Base-by-base conservation (phyloP, 306 rosid species). In the Echinosophora koreensis region DNA sequence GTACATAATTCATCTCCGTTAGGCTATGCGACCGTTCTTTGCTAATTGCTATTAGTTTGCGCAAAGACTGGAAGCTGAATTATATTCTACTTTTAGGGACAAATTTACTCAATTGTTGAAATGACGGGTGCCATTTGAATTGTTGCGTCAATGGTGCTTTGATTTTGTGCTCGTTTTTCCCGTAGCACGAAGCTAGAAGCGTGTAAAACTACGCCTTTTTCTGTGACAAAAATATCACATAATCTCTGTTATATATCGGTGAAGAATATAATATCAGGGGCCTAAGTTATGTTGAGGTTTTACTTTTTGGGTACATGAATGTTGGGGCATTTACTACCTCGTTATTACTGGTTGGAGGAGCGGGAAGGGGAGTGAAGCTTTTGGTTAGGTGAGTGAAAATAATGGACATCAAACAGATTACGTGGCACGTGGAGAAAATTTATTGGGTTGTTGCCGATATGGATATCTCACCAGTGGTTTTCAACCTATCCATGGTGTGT, bases 381-480 rank as follows among this genome's bases (percentile, higher is more conserved):
- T 14, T n/a, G 75, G 63, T 39, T 39, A 18, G 30, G 42, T 13
- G 58, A 71, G 57, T 14, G 75, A 32, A 32, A 69, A 42, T 39
- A 73, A 34, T 22, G 67, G 61, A 39, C 64, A 22, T 9, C 17
- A 18, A 69, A 42, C 5, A 47, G 88, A 83, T 89, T 73, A 37
- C 13, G 61, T 56, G 86, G 84, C 91, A 86, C 89, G 93, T 88
- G 96, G 86, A 69, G 5, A 32, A 58, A 67, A 3, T 0, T 37
- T 13, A 71, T 82, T 91, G 93, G 97, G 32, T 14, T 9, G 5
- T 5, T 15, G 76, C 74, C 76, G 92, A 92, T 91, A 77, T 39
- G 73, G 89, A 81, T 77, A 84, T 87, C 78, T 14, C 84, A 57
- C 37, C 74, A 73, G 73, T 79, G 83, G 88, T 57, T 78, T 57